Evolutionary conservation across 768 basidiomycete genomes (phyloP), one percentile per base, ranked within the genome.

Genomic region (Phaeolepiota aurea): DNA sequence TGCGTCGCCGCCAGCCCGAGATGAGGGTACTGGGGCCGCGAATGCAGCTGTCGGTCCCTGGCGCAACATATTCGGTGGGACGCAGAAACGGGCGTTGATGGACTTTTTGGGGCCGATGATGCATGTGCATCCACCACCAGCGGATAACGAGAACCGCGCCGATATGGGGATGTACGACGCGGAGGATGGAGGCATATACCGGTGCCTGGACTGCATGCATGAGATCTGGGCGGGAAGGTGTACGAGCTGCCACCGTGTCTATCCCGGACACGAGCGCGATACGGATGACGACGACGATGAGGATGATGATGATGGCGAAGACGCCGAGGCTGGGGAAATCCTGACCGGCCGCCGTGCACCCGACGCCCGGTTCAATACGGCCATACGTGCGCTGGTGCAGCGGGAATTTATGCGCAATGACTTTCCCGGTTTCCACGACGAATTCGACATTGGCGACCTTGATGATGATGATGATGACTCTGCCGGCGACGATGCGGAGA

Each of bases 151-250:
- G 7, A 48, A 52, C 49, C 60, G 50, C 40, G 69, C 67, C 31
- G 62, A 69, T 19, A 59, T 79, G 48, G 84, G 85, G 0, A 74
- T 82, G 65, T 71, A 72, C 22, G 87, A 89, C 51, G 66, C 64
- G 5, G 84, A 87, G 47, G 87, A 88, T 44, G 83, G 79, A 9
- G 82, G 79, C 1, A 68, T 89, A n/a, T 81, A 77, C 51, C 72
- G 87, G 13, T 90, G 87, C 54, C 51, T 77, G 12, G 78, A 79
- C 32, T 89, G 86, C 47, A 71, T 79, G 68, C 77, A 88, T 51
- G 87, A 90, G 59, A 82, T 90, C 45, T 77, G 71, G 73, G 76
- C 68, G 44, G 82, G 82, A 1, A 54, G 68, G 15, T 90, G 87
- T 52, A 69, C 76, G 3, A 51, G 53, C 9, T 89, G 87, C 48